phyloP scores from a whole-genome alignment of 768 basidiomycete species.

The Pholiota molesta region DNA sequence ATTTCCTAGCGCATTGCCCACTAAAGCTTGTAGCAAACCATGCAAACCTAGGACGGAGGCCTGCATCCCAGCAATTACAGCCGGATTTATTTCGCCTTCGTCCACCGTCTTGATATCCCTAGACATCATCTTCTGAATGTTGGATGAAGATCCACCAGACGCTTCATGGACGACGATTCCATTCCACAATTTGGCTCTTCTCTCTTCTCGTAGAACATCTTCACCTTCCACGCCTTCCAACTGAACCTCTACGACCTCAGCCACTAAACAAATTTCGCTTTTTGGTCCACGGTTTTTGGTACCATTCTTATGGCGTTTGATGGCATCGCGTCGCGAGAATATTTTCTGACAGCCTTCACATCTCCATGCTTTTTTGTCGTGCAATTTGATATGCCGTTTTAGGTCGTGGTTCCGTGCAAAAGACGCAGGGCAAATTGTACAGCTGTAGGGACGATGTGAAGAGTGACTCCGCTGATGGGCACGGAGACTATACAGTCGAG shows the following conservation, averaged over 20 bases:
- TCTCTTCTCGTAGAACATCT: slow-evolving; percentile 55
- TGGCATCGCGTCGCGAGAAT: slow-evolving; percentile 78
- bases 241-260: slow-evolving; percentile 65
- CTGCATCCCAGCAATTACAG: slow-evolving; percentile 52
- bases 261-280: slow-evolving; percentile 54
- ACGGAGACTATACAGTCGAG: slow-evolving; percentile 68
- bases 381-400: slow-evolving; percentile 74
- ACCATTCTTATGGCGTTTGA: slow-evolving; percentile 75
- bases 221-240: slow-evolving; percentile 45
- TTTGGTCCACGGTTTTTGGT: slow-evolving; percentile 53
- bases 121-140: slow-evolving; percentile 21
- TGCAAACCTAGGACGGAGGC: slow-evolving; percentile 57
- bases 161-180: slow-evolving; percentile 53
- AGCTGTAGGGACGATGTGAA: slow-evolving; percentile 65
- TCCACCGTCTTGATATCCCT: slow-evolving; percentile 42
- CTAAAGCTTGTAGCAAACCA: slow-evolving; percentile 56
- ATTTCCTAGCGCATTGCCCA: slow-evolving; percentile 56
- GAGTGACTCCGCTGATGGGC: slow-evolving; percentile 73
- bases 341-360: slow-evolving; percentile 75
- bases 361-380: slow-evolving; percentile 74
- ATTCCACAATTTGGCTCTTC: slow-evolving; percentile 65
- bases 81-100: slow-evolving; percentile 62
- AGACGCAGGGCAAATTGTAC: slow-evolving; percentile 67
- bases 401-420: slow-evolving; percentile 82
- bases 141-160: slow-evolving; percentile 25